Conservation (phyloP, 2,329 filamentous ascomycete species). For the Exophiala lecanii-corni region DNA sequence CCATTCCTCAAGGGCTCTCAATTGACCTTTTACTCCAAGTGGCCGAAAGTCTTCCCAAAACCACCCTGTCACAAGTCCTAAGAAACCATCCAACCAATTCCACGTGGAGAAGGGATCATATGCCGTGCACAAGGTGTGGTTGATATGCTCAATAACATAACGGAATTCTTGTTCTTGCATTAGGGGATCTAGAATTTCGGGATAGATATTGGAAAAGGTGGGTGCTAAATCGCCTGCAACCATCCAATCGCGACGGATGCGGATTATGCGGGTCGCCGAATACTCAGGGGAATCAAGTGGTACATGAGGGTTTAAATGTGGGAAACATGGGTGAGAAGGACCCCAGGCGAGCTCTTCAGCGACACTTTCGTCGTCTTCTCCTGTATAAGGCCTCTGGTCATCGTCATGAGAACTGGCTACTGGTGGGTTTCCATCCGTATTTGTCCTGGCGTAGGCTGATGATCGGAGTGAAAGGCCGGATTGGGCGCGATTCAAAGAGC, state of each 20-base stretch:
- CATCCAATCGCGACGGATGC: conserved; percentile 89
- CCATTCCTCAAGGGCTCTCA: conserved; percentile 70
- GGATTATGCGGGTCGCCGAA: conserved; percentile 77
- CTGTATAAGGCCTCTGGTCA: conserved; percentile 11
- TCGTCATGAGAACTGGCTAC: conserved; percentile 21
- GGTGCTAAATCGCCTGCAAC: conserved; percentile 83
- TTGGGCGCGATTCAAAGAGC: conserved; percentile 32
- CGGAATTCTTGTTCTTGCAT: conserved; percentile 84
- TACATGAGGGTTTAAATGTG: conserved; percentile 89
- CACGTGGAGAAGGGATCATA: conserved; percentile 74
- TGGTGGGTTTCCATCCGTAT: conserved; percentile 26
- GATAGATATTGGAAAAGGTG: conserved; percentile 91
- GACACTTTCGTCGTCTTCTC: conserved; percentile 48
- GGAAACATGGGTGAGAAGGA: conserved; percentile 87
- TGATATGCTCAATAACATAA: conserved; percentile 73
- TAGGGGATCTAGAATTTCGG: conserved; percentile 86
- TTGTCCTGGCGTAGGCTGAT: conserved; percentile 33
- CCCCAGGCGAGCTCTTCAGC: conserved; percentile 81
- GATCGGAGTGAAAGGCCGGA: conserved; percentile 40
- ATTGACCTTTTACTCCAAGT: conserved; percentile 58
- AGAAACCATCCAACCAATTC: conserved; percentile 72
- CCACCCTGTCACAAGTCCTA: conserved; percentile 86
- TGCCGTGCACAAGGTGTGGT: conserved; percentile 67
- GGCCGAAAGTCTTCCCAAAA: conserved; percentile 87
- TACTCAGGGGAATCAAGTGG: conserved; percentile 70